phyloP scores from a whole-genome alignment of 768 basidiomycete genomes.

The Suillus alpinus region DNA sequence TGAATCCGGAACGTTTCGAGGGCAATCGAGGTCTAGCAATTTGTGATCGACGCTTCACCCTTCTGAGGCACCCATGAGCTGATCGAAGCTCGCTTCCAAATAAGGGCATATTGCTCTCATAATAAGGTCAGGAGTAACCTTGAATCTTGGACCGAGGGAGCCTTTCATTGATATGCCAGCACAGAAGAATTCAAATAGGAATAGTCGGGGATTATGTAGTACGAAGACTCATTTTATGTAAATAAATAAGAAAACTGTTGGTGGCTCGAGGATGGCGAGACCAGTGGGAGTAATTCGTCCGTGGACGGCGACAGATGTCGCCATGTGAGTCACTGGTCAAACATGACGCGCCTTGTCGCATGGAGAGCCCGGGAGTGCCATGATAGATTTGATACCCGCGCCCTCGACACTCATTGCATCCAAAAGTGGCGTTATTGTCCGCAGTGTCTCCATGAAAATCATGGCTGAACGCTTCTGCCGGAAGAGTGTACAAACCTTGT shows the following conservation, averaged over 20 bases:
- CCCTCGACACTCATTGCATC: background rate
- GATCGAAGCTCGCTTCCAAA: conserved; percentile 14
- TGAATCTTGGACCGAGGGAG: background rate
- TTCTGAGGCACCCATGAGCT: conserved; percentile 19
- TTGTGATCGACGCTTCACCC: conserved; percentile 15
- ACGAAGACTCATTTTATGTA: background rate
- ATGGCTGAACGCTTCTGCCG: conserved; percentile 13
- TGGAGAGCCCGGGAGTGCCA: background rate
- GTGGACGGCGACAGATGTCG: background rate
- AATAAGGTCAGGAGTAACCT: conserved; percentile 6
- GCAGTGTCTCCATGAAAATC: conserved; percentile 18
- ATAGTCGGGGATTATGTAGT: conserved; percentile 6
- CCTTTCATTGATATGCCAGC: background rate
- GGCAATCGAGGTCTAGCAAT: conserved; percentile 12
- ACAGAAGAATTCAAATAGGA: background rate
- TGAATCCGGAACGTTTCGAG: conserved; percentile 13
- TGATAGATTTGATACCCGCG: background rate
- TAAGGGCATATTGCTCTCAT: conserved; percentile 12
- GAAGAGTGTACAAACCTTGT: conserved; percentile 13
- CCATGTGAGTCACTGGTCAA: conserved; percentile 1
- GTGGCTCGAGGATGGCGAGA: background rate
- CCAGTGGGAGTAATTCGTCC: background rate
- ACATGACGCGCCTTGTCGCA: background rate
- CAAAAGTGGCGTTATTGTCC: conserved; percentile 8
- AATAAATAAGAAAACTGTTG: background rate